These are phyloP conservation scores for Brassica balearica DNA, from an alignment of 441 rosid genomes.

Conservation along the genomic window DNA sequence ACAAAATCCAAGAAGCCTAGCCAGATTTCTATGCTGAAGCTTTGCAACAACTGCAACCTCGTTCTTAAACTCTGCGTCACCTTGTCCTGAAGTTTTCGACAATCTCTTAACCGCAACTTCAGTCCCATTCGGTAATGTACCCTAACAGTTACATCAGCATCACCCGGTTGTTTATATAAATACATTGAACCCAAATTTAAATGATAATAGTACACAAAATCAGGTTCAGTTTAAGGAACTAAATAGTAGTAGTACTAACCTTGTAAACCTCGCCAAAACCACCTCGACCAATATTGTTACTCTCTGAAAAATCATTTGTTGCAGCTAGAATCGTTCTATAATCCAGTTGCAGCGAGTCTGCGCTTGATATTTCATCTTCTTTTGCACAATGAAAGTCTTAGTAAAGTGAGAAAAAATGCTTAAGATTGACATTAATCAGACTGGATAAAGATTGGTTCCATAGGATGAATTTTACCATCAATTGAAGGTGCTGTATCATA, in stretches of 20 bases:
- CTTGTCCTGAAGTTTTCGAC: no score
- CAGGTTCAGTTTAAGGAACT: no score
- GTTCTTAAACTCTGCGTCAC: neutral
- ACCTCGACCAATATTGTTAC: slow-evolving; percentile 54
- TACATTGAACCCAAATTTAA: no score
- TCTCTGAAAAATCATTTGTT: slow-evolving; percentile 43
- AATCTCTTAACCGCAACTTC: no score
- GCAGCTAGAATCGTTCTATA: slow-evolving; percentile 40
- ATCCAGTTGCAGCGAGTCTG: slow-evolving; percentile 27
- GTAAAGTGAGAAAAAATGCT: neutral
- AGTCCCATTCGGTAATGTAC: no score
- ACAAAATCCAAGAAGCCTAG: slow-evolving; percentile 1
- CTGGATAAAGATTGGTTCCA: neutral
- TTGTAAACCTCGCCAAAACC: slow-evolving; percentile 60
- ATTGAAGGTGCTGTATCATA: neutral
- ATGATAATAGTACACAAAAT: no score
- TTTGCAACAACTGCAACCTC: slow-evolving; percentile 14
- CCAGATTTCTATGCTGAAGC: slow-evolving; percentile 9
- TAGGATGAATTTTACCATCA: neutral
- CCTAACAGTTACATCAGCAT: no score
- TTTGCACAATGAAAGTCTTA: slow-evolving; percentile 19
- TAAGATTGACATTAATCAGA: neutral
- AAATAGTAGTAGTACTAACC: slow-evolving; percentile 28
- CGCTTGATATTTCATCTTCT: slow-evolving; percentile 13
- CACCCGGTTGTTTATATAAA: no score